phyloP scores from a whole-genome alignment of 768 basidiomycete species.

The Cystofilobasidium macerans region DNA sequence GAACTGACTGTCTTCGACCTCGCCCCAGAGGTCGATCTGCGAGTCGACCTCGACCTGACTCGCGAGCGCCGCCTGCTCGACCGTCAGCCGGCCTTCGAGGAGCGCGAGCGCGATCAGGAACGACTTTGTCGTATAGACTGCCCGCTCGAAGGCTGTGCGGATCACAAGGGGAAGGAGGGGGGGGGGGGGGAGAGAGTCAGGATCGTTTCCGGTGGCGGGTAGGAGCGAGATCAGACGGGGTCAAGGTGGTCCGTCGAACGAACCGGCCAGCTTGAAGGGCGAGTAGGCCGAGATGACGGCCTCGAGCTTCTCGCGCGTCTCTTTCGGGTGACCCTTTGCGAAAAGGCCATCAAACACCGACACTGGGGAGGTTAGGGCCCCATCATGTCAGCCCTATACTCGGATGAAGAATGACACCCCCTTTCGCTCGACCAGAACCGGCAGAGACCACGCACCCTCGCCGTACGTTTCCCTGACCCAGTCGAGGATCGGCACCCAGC shows the following conservation, averaged over 20 bases:
- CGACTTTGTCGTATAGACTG: slow-evolving; percentile 78
- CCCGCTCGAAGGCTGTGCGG: slow-evolving; percentile 70
- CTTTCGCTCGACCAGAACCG: neutral
- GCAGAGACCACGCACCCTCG: slow-evolving; percentile 35
- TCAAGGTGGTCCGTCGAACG: slow-evolving; percentile 38
- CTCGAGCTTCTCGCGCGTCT: slow-evolving; percentile 53
- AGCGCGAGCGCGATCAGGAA: slow-evolving; percentile 79
- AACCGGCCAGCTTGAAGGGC: slow-evolving; percentile 80
- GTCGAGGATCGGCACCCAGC: slow-evolving; percentile 79
- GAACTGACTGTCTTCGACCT: slow-evolving; percentile 91
- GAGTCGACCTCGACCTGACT: slow-evolving; percentile 87
- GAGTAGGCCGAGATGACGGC: slow-evolving; percentile 5
- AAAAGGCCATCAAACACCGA: slow-evolving; percentile 61
- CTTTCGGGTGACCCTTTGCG: slow-evolving; percentile 55
- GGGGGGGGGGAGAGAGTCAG: neutral
- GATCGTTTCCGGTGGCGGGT: neutral
- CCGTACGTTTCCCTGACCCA: slow-evolving; percentile 67
- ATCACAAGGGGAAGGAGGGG: neutral
- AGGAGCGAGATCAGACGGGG: neutral
- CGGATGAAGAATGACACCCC: neutral
- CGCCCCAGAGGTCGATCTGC: slow-evolving; percentile 97
- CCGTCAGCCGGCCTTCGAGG: slow-evolving; percentile 60
- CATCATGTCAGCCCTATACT: neutral
- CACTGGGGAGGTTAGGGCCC: slow-evolving; percentile 37
- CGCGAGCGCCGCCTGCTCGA: slow-evolving; percentile 72